Conservation (phyloP, 2,329 filamentous ascomycete genomes). For the Setomelanomma holmii region DNA sequence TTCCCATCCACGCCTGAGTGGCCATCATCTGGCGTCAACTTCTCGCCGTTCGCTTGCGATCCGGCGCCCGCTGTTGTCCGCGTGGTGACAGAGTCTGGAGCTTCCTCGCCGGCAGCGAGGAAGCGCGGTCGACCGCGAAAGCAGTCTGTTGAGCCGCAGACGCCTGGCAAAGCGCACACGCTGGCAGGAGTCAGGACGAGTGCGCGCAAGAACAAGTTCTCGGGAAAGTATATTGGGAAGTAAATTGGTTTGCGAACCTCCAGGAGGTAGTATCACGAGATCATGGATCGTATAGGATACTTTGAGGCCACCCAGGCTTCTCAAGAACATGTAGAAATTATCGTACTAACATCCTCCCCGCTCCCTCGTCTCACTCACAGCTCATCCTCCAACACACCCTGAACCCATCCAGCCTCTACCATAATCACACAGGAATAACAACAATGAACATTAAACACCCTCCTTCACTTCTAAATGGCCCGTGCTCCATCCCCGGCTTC, state of each 20-base stretch:
- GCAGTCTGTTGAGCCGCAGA: neutral
- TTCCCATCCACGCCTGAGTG: neutral
- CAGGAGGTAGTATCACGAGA: neutral
- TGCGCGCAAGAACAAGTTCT: neutral
- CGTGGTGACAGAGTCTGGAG: neutral
- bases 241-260: neutral
- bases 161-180: neutral
- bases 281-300: neutral
- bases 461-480: conserved; percentile 9
- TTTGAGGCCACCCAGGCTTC: neutral
- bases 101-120: neutral
- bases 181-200: neutral
- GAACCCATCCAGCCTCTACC: neutral
- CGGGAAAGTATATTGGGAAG: neutral
- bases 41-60: neutral
- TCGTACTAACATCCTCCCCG: neutral
- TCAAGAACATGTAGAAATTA: neutral
- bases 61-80: neutral
- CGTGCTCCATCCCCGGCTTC: conserved; percentile 16
- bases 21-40: neutral
- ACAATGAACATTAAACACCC: conserved; percentile 18
- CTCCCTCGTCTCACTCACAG: neutral
- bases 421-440: neutral
- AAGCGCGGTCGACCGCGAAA: neutral
- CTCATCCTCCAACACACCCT: neutral